Base-by-base conservation (phyloP, 225 moss, liverwort and hornwort genomes). In the Polytrichum commune region DNA sequence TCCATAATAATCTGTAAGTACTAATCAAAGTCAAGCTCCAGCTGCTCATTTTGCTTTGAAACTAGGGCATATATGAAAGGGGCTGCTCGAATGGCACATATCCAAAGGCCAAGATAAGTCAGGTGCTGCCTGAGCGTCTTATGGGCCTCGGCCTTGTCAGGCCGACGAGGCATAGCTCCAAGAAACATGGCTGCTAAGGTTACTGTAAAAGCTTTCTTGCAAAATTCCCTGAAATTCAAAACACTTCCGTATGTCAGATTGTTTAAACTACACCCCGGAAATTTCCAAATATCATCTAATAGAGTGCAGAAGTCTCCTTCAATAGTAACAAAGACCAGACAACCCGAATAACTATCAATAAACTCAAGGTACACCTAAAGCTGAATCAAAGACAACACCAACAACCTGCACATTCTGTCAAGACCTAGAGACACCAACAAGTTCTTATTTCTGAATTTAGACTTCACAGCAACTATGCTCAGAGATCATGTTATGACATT, bases 91-190 rank as follows among this genome's bases (percentile, higher is more conserved):
- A 98, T 98, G 19, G 90, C 98, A 25, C 84, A 89, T 64, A 98
- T 89, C 98, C 97, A 98, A 6, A 95, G 57, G 18, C 98, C 98
- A n/a, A 98, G 88, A 28, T 93, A 82, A 35, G 95, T 91, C 67
- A 98, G 92, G 67, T 98, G 98, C 79, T 89, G 87, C 76, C 73
- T 92, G 29, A 98, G 85, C 27, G 90, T 88, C 78, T 86, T 82
- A 60, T 93, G 91, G 54, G 98, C 95, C 81, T 91, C 93, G 8
- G 83, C 90, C 82, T 95, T 98, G 70, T 98, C 98, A 22, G 98
- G 98, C 82, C 98, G 84, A 55, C 98, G 91, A 1, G 98, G 95
- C 29, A 98, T 82, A 62, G 90, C 92, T 69, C 98, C 98, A 19
- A 95, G 76, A 90, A 95, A 98, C 98, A 98, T 96, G 75, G 68